Conservation (phyloP, 495 filamentous ascomycete species). For the Penicillium daleae region DNA sequence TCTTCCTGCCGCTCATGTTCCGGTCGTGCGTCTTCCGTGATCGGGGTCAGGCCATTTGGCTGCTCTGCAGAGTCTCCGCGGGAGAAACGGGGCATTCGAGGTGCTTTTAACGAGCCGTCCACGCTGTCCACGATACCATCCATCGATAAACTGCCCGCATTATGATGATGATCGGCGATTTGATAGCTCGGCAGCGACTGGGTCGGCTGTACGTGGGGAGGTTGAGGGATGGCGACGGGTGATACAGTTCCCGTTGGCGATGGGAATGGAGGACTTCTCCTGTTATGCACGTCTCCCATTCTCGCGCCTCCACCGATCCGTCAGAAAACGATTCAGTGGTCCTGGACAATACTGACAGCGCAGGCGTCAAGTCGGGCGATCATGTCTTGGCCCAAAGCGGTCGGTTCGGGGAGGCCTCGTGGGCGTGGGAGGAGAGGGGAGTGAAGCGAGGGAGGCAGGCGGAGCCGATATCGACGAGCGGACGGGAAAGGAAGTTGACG, state of each 20-base stretch:
- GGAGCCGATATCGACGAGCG: conserved; percentile 8
- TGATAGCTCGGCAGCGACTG: conserved; percentile 32
- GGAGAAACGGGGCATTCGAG: conserved; percentile 26
- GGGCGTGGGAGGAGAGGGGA: background rate
- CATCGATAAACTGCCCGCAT: conserved; percentile 14
- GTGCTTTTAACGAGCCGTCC: conserved; percentile 26
- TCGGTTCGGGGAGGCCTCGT: conserved; percentile 18
- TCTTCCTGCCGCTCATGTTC: conserved; percentile 36
- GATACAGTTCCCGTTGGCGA: conserved; percentile 48
- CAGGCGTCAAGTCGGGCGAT: conserved; percentile 35
- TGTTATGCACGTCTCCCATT: conserved; percentile 46
- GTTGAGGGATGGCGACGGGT: conserved; percentile 32
- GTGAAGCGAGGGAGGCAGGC: background rate
- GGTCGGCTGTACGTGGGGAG: conserved; percentile 34
- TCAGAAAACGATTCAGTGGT: conserved; percentile 35
- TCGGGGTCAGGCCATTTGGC: conserved; percentile 24
- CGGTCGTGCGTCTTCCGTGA: conserved; percentile 34
- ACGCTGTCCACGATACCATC: conserved; percentile 26
- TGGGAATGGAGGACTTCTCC: conserved; percentile 48
- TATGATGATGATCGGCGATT: conserved; percentile 23
- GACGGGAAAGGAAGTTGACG: conserved; percentile 11
- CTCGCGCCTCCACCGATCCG: conserved; percentile 38
- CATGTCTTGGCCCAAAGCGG: conserved; percentile 43
- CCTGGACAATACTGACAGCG: conserved; percentile 40
- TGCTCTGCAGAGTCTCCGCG: conserved; percentile 33